Evolutionary conservation across 768 basidiomycete genomes (phyloP), one percentile per base, ranked within the genome.

Genomic region (Russula brevipes): DNA sequence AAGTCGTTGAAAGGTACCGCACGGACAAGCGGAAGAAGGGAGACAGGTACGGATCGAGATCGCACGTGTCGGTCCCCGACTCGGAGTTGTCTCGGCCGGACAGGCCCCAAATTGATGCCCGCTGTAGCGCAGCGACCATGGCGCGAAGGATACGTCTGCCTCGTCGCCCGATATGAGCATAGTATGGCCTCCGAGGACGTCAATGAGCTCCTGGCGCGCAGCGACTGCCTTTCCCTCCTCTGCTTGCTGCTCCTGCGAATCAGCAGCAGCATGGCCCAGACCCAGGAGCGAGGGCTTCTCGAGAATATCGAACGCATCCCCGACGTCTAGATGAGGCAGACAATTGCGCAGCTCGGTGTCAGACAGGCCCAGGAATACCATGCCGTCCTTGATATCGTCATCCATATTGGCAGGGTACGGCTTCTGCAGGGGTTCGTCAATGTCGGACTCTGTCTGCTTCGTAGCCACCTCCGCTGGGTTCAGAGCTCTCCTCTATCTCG

Each of bases 61-160:
- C 1, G 97, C 96, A 17, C 97, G 82, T 0, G 24, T 24, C 24
- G 24, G 24, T 24, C 24, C 24, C 97, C 97, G 70, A 98, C 96
- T 11, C 97, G 96, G 4, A 99, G 80, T 72, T 98, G 97, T 31
- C 94, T 93, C 0, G 97, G 95, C 86, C 89, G 98, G 3, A 71
- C 24, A 24, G 24, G 24, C 75, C 0, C 93, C 92, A 69, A 94
- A 94, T 69, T 94, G 91, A 70, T 93, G 91, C 0, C 94, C 95
- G 66, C 89, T 92, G 72, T 98, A 98, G 16, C 94, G 80, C 36
- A 94, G 79, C 5, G 90, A 87, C 91, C 93, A 98, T 0, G 96
- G 79, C 4, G 76, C 78, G 42, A 76, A 75, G 63, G 76, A 74
- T 9, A 69, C 71, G 24, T 73, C 75, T 7, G 72, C 72, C 0